Conservation (phyloP, 2,329 filamentous ascomycete genomes). For the Cordyceps tenuipes region DNA sequence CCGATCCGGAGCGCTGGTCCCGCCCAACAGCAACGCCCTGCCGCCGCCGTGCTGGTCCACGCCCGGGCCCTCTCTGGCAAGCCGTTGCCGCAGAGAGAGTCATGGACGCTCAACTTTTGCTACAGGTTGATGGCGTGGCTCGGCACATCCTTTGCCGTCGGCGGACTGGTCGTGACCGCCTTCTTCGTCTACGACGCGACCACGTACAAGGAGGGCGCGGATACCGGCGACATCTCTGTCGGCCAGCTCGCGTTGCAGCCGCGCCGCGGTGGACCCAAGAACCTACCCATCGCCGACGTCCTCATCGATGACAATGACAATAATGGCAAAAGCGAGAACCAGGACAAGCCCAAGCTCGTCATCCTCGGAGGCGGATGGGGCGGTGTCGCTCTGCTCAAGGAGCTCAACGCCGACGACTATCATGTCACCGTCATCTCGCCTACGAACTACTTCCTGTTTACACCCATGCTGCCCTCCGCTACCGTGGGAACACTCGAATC, state of each 20-base stretch:
- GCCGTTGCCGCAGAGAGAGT: slow-evolving; percentile 41
- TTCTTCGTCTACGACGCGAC: slow-evolving; percentile 94
- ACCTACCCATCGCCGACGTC: slow-evolving; percentile 76
- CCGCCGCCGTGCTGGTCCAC: slow-evolving; percentile 18
- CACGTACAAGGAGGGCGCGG: slow-evolving; percentile 71
- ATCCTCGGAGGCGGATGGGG: slow-evolving; percentile 94
- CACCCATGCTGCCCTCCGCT: slow-evolving; percentile 92
- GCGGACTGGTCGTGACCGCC: slow-evolving; percentile 60
- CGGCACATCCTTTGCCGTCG: slow-evolving; percentile 66
- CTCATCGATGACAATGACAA: slow-evolving; percentile 84
- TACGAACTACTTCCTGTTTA: slow-evolving; percentile 95
- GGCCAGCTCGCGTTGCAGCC: slow-evolving; percentile 76
- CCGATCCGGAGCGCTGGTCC: neutral
- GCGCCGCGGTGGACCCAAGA: slow-evolving; percentile 81
- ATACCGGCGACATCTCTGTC: slow-evolving; percentile 67
- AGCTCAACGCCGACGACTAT: slow-evolving; percentile 82
- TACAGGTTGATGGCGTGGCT: slow-evolving; percentile 55
- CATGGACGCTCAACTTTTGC: slow-evolving; percentile 46
- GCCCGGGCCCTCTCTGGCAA: slow-evolving; percentile 41
- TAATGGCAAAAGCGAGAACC: slow-evolving; percentile 58
- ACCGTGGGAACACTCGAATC: slow-evolving; percentile 93
- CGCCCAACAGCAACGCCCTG: neutral
- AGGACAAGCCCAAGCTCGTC: slow-evolving; percentile 86
- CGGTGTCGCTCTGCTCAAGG: slow-evolving; percentile 83
- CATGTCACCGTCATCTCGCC: slow-evolving; percentile 93